phyloP scores from a whole-genome alignment of 2,329 filamentous ascomycete genomes.

The Esteya vermicola region DNA sequence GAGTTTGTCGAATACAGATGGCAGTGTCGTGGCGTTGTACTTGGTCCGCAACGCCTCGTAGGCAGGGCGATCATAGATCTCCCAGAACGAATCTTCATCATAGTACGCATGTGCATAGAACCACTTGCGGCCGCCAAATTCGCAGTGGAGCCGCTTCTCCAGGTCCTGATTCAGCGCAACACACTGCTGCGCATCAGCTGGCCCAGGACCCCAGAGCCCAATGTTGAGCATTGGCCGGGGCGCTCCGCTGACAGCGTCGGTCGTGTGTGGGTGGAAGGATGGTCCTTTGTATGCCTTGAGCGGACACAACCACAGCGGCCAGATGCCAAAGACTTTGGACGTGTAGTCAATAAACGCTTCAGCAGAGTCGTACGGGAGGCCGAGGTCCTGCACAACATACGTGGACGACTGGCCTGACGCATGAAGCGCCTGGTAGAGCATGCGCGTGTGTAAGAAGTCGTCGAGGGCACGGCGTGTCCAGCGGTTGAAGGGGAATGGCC shows the following conservation, averaged over 20 bases:
- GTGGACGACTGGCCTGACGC: slow-evolving; percentile 48
- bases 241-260: slow-evolving; percentile 6
- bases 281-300: slow-evolving; percentile 29
- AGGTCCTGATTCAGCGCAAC: slow-evolving; percentile 55
- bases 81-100: slow-evolving; percentile 56
- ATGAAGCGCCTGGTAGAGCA: slow-evolving; percentile 60
- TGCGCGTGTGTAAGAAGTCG: slow-evolving; percentile 59
- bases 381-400: slow-evolving; percentile 56
- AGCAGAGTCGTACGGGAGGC: slow-evolving; percentile 36
- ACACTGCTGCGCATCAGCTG: slow-evolving; percentile 37
- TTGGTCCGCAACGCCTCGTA: slow-evolving; percentile 49
- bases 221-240: slow-evolving; percentile 40
- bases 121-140: slow-evolving; percentile 71
- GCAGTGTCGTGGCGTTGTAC: slow-evolving; percentile 47
- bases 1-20: slow-evolving; percentile 59
- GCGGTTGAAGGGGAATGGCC: slow-evolving; percentile 48
- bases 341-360: slow-evolving; percentile 43
- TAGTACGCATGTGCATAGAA: slow-evolving; percentile 81
- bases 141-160: slow-evolving; percentile 48
- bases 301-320: slow-evolving; percentile 47
- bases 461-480: slow-evolving; percentile 55
- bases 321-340: slow-evolving; percentile 33
- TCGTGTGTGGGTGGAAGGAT: slow-evolving; percentile 37
- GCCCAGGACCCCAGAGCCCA: slow-evolving; percentile 70
- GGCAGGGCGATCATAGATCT: slow-evolving; percentile 36